Conservation (phyloP, 768 basidiomycete species). For the Exsudoporus frostii region DNA sequence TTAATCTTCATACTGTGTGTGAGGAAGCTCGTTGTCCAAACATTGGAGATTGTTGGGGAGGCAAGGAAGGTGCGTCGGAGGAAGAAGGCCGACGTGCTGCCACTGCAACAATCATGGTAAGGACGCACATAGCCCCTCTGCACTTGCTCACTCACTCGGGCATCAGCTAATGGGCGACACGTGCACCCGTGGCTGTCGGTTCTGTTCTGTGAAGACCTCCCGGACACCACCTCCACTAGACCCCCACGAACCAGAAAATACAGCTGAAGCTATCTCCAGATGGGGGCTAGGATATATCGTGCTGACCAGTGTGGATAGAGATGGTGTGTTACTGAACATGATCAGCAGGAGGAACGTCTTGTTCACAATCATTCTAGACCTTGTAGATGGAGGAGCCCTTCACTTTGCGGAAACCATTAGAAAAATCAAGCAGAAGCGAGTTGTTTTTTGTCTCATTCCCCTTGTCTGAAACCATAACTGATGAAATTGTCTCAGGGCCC, state of each 20-base stretch:
- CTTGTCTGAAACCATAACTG: neutral
- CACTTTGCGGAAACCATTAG: constrained; percentile 95
- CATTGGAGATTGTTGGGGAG: constrained; percentile 99
- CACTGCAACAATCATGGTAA: constrained; percentile 98
- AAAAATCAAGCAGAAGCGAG: constrained; percentile 89
- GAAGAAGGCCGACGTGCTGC: constrained; percentile 77
- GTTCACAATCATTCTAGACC: constrained; percentile 51
- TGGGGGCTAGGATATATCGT: constrained; percentile 99
- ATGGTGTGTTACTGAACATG: constrained; percentile 55
- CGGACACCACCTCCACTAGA: constrained; percentile 85
- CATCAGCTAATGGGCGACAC: constrained; percentile 96
- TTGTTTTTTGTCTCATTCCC: constrained; percentile 31
- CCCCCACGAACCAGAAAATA: constrained; percentile 95
- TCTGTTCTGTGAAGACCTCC: constrained; percentile 97
- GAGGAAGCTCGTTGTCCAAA: constrained; percentile 99
- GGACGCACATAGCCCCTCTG: constrained; percentile 12
- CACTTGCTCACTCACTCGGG: constrained; percentile 4
- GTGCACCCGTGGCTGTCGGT: constrained; percentile 95
- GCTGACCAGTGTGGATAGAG: constrained; percentile 92
- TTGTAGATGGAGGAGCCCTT: constrained; percentile 85
- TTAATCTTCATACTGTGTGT: constrained; percentile 93
- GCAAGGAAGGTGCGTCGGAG: constrained; percentile 61
- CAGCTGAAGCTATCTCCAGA: constrained; percentile 94
- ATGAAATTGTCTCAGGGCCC: constrained; percentile 58
- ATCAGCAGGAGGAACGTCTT: neutral